Conservation (phyloP, 306 rosid species). For the Lathyrus aphaca region DNA sequence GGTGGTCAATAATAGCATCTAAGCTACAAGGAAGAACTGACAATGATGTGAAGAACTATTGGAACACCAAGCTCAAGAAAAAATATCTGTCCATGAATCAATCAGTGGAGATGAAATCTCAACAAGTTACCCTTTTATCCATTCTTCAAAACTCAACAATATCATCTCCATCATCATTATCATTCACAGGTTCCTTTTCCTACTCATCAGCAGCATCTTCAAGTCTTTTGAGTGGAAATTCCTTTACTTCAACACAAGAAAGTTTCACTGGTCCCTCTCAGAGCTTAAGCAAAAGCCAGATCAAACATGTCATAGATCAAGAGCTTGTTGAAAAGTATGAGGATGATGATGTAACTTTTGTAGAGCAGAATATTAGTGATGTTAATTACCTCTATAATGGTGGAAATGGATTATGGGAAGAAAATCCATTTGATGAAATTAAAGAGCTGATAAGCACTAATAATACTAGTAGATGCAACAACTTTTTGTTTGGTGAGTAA, state of each 20-base stretch:
- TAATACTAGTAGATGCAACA: conserved; percentile 42
- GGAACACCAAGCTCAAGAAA: conserved; percentile 98
- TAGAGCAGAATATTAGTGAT: conserved; percentile 35
- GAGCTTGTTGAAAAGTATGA: conserved; percentile 19
- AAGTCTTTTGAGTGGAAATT: conserved; percentile 46
- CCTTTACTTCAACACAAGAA: conserved; percentile 54
- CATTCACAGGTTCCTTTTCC: conserved; percentile 47
- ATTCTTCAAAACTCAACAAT: conserved; percentile 47
- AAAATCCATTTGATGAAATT: conserved; percentile 68
- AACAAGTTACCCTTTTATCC: conserved; percentile 42
- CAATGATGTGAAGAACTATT: conserved; percentile 89
- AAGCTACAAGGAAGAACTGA: conserved; percentile 88
- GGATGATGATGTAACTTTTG: conserved; percentile 9
- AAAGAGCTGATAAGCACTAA: conserved; percentile 60
- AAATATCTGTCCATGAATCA: conserved; percentile 52
- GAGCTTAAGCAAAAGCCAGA: conserved; percentile 34
- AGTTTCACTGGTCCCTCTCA: conserved; percentile 42
- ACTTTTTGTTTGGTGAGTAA: conserved; percentile 67
- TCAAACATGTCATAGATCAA: conserved; percentile 33
- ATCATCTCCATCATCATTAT: conserved; percentile 42
- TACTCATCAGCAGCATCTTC: conserved; percentile 36
- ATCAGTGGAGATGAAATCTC: conserved; percentile 45
- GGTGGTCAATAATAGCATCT: conserved; percentile 97
- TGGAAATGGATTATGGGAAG: conserved; percentile 52
- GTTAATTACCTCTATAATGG: conserved; percentile 36